These are phyloP conservation scores for Psidium friedrichsthalianum DNA, from an alignment of 345 rosid species.

Conservation along the genomic window DNA sequence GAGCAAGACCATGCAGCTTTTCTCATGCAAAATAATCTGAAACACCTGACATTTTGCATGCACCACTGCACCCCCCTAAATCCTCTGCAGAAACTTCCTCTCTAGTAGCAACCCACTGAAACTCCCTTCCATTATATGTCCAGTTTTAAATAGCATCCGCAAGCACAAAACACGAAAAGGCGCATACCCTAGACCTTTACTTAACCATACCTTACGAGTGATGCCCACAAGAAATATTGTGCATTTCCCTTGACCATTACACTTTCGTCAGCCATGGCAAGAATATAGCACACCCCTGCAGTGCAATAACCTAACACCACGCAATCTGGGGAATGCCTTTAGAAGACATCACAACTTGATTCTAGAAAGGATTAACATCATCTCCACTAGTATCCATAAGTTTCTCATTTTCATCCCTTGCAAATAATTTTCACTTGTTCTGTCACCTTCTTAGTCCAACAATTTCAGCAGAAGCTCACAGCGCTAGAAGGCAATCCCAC, in stretches of 20 bases:
- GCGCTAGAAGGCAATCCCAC: too few relatives aligned
- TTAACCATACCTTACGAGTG: conserved; percentile 38
- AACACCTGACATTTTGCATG: conserved; percentile 94
- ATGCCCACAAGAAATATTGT: conserved; percentile 92
- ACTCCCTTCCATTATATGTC: conserved; percentile 10
- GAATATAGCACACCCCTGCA: conserved; percentile 93
- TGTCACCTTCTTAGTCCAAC: too few relatives aligned
- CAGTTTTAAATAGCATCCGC: neutral
- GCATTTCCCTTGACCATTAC: conserved; percentile 96
- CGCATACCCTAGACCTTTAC: neutral
- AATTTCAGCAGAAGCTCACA: too few relatives aligned
- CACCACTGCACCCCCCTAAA: conserved; percentile 78
- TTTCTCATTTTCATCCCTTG: too few relatives aligned
- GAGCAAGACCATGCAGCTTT: conserved; percentile 83
- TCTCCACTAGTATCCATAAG: too few relatives aligned
- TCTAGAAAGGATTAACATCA: too few relatives aligned
- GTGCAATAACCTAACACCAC: conserved; percentile 90
- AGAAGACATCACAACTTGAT: conserved; percentile 87
- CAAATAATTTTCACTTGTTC: too few relatives aligned
- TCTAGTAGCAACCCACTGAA: conserved; percentile 91
- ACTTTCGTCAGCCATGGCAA: conserved; percentile 99
- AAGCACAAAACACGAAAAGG: neutral
- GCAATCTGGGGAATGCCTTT: conserved; percentile 94
- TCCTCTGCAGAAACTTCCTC: conserved; percentile 95
- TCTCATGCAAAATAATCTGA: conserved; percentile 98